These are phyloP conservation scores for Pinus tabuliformis DNA, from an alignment of 75 land plant genomes.

Conservation along the genomic window DNA sequence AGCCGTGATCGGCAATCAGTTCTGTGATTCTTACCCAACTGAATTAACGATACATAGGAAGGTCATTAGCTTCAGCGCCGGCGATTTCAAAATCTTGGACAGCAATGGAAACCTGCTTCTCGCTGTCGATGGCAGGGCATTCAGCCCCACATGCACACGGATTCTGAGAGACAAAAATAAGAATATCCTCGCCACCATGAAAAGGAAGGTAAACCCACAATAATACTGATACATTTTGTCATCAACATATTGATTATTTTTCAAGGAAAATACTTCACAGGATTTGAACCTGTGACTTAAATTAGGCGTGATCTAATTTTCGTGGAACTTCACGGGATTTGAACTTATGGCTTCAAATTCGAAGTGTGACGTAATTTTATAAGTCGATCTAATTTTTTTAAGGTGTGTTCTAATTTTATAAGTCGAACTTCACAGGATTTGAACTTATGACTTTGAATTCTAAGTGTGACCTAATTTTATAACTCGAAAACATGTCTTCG, in stretches of 20 bases:
- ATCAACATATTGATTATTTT: background rate
- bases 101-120: constrained; percentile 38
- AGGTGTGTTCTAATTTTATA: too few species aligned
- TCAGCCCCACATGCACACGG: constrained; percentile 5
- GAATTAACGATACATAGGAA: constrained; percentile 39
- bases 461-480: too few species aligned
- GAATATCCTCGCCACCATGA: constrained; percentile 8
- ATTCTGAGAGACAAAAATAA: constrained; percentile 18
- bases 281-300: too few species aligned
- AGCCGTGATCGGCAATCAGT: constrained; percentile 35
- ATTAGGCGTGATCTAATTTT: too few species aligned
- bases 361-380: too few species aligned
- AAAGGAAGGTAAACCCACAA: background rate
- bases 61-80: constrained; percentile 29
- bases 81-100: constrained; percentile 43
- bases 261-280: too few species aligned
- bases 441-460: too few species aligned
- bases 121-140: constrained; percentile 27
- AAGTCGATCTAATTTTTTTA: too few species aligned
- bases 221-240: background rate
- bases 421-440: too few species aligned
- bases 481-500: too few species aligned
- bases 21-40: constrained; percentile 30
- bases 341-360: too few species aligned
- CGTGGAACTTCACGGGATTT: too few species aligned